These are phyloP conservation scores for Musa schizocarpa DNA, from an alignment of 176 grass and related monocot genomes.

Conservation along the genomic window DNA sequence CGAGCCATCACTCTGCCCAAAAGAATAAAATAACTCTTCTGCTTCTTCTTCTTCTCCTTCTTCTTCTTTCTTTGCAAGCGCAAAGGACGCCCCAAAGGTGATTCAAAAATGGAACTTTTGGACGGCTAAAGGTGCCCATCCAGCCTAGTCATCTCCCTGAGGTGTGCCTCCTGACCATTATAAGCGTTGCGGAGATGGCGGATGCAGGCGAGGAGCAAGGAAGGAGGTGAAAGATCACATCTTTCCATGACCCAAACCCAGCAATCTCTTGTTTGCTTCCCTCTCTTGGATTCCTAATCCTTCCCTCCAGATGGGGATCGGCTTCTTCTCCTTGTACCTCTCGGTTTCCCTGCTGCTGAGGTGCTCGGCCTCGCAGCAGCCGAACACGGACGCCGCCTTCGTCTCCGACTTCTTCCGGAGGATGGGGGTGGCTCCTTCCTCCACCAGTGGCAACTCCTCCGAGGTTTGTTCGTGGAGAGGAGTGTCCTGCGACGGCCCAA, in stretches of 20 bases:
- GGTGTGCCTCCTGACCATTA: neutral
- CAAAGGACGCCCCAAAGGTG: neutral
- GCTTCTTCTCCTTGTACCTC: neutral
- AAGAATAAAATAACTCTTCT: neutral
- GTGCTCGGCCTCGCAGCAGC: slow-evolving; percentile 39
- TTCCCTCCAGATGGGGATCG: neutral
- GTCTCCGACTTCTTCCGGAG: slow-evolving; percentile 52
- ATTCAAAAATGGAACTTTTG: slow-evolving; percentile 5
- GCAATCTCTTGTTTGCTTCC: neutral
- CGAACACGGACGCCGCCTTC: slow-evolving; percentile 81
- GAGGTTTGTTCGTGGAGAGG: slow-evolving; percentile 46
- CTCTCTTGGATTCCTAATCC: neutral
- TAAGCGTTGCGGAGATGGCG: too few relatives aligned
- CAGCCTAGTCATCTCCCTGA: neutral
- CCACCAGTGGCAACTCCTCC: slow-evolving; percentile 4
- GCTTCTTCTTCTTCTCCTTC: too few relatives aligned
- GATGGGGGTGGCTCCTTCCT: slow-evolving; percentile 29
- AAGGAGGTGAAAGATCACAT: neutral
- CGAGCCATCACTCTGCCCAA: neutral
- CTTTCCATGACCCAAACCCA: neutral
- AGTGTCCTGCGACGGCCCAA: slow-evolving; percentile 40
- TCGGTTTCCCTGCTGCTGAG: slow-evolving; percentile 3
- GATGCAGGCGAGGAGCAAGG: neutral
- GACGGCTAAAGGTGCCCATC: neutral
- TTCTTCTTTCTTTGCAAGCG: neutral